Conservation (phyloP, 2,329 filamentous ascomycete species). For the Nemania sp. region DNA sequence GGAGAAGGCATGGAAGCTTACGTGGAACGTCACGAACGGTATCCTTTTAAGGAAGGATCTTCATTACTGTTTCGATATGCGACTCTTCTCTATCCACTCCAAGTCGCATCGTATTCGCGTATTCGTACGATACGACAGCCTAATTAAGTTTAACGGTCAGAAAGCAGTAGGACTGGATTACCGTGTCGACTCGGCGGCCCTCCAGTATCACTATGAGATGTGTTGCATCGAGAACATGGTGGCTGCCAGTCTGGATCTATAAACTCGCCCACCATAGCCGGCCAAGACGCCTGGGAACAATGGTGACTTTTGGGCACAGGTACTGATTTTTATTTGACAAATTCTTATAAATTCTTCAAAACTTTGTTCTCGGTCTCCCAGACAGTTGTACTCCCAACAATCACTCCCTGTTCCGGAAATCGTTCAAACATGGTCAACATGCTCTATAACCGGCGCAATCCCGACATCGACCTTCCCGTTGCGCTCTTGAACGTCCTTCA, state of each 20-base stretch:
- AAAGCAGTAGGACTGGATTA: not conserved
- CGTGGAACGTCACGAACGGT: conserved; percentile 2
- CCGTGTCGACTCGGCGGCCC: not conserved
- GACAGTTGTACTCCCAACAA: not conserved
- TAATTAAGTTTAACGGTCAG: not conserved
- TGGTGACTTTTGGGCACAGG: too few species aligned
- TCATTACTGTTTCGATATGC: conserved; percentile 2
- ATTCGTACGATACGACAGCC: not conserved
- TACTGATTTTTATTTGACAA: too few species aligned
- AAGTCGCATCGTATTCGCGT: not conserved
- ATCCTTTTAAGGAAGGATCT: conserved; percentile 10
- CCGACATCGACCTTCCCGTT: conserved; percentile 18
- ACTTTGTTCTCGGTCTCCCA: too few species aligned
- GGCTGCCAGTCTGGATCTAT: too few species aligned
- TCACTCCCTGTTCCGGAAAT: not conserved
- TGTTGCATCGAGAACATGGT: conserved; percentile 14
- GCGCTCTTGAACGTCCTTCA: conserved; percentile 31
- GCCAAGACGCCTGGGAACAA: too few species aligned
- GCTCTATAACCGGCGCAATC: conserved; percentile 14
- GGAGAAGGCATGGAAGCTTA: too few species aligned
- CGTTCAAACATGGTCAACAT: conserved; percentile 23
- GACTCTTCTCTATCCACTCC: conserved; percentile 19
- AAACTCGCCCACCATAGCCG: too few species aligned
- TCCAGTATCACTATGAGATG: conserved; percentile 15
- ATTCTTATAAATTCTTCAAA: too few species aligned